Base-by-base conservation (phyloP, 441 rosid species). In the Adansonia grandidieri region DNA sequence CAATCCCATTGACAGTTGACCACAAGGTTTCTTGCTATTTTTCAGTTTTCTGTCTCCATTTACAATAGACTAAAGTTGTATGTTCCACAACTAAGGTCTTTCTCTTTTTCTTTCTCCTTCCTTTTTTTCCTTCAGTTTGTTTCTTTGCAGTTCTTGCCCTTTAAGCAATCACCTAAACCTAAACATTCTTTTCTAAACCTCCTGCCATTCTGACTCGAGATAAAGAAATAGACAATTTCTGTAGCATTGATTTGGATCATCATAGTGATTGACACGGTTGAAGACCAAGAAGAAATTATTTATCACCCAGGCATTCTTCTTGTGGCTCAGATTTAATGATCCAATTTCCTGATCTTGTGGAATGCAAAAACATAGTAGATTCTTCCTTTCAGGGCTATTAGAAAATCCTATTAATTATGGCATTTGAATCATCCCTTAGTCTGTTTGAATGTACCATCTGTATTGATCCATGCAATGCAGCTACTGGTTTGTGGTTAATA, bases 1-100 rank as follows among this genome's bases (percentile, higher is more conserved):
- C 74, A 70, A 70, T 24, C 6, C 44, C 74, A 14, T 50, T 70
- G 60, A 70, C 60, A 6, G 20, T 50, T 70, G 74, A 70, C 20
- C 74, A 50, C 58, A 70, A 50, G 74, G 74, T 70, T 67, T 50
- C 11, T 6, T 20, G 3, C 42, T 48, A 1, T 13, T 48, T 22
- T 9, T 70, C 58, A 22, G 73, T 70, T 70, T 10, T 56, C 40
- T 70, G 44, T 13, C 42, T 13, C 40, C 42, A 6, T 70, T 69
- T 69, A 48, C 58, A 13, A 2, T 50, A 60, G n/a, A 70, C 8
- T 50, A 24, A 70, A 20, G 20, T 22, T 70, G 13, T 24, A 48
- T 50, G 13, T 70, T 70, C 19, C 71, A 17, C 45, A 44, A 19
- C n/a, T 67, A 44, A 45, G 40, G 32, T 60, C 32, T 60, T 60